Base-by-base conservation (phyloP, 768 basidiomycete species). In the Cystobasidium ongulense region DNA sequence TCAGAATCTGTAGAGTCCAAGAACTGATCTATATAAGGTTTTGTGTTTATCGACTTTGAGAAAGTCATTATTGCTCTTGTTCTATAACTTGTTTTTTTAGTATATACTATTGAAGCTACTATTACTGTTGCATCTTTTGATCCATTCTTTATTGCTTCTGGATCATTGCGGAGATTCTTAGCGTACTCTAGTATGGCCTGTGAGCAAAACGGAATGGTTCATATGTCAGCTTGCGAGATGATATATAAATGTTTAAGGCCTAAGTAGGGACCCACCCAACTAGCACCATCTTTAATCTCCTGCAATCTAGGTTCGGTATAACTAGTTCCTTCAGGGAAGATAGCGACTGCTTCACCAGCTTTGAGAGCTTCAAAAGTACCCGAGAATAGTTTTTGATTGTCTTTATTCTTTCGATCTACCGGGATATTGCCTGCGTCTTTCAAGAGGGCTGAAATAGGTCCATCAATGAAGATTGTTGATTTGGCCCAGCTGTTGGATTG, bases 351-450 rank as follows among this genome's bases (percentile, higher is more conserved):
- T 75, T 88, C 85, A 18, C 90, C 90, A n/a, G 83, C 83, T 21
- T 87, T 85, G 46, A 99, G 85, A 0, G 89, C 88, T 64, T 95
- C 89, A 77, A 97, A 89, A 0, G 94, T 96, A 52, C 91, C 90
- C 75, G 87, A 86, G 83, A 96, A 94, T 21, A 98, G 84, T 23
- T 86, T 85, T 78, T 90, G 89, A 70, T 92, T 88, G 82, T 99
- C 93, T 83, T 91, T 79, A 92, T 75, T 86, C 83, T 91, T 93
- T 74, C 96, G 87, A 81, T 96, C 94, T 39, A 98, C 95, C 27
- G 95, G 93, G 76, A 99, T 94, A 81, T 96, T 96, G n/a, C 96
- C 94, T 1, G 95, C 90, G 75, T 90, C 89, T 66, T 86, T 86
- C 10, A 98, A 84, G 73, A 98, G 85, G 76, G 87, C 88, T 31